phyloP scores from a whole-genome alignment of 768 basidiomycete genomes.

The Mycena venus region DNA sequence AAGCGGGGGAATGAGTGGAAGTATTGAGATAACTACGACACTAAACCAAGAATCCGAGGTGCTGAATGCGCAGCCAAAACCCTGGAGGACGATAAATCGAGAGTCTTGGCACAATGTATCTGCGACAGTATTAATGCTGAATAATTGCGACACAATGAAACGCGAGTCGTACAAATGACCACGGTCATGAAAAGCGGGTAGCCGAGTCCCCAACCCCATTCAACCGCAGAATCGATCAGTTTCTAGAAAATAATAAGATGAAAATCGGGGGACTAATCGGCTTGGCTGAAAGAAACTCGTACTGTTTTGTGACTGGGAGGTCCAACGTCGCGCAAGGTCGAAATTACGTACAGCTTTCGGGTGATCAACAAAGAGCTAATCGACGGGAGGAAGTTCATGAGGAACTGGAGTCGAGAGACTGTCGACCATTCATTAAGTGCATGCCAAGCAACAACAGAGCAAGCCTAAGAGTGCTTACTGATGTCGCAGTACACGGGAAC shows the following conservation, averaged over 20 bases:
- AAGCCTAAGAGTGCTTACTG: background rate
- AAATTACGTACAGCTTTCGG: conserved; percentile 17
- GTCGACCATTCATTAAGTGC: background rate
- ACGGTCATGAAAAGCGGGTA: conserved; percentile 25
- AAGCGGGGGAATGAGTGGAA: conserved; percentile 24
- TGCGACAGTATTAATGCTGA: background rate
- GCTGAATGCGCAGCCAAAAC: conserved; percentile 23
- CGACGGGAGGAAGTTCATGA: conserved; percentile 27
- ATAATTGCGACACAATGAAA: background rate
- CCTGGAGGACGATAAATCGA: conserved; percentile 20
- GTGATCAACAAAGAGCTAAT: conserved; percentile 22
- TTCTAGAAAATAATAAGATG: background rate
- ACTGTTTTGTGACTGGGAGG: conserved; percentile 20
- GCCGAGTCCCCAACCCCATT: conserved; percentile 26
- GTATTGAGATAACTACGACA: conserved; percentile 19
- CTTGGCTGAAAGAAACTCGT: too few relatives aligned
- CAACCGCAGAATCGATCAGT: background rate
- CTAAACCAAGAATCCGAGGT: conserved; percentile 31
- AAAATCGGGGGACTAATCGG: too few relatives aligned
- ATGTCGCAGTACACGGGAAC: conserved; percentile 26
- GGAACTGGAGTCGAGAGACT: conserved; percentile 26
- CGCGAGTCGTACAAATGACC: conserved; percentile 24
- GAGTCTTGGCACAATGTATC: conserved; percentile 22
- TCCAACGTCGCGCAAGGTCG: conserved; percentile 21
- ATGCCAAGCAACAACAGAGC: background rate